Evolutionary conservation across 2,329 filamentous ascomycete species (phyloP), one percentile per base, ranked within the genome.

Genomic region (Ophiostoma angusticollis): DNA sequence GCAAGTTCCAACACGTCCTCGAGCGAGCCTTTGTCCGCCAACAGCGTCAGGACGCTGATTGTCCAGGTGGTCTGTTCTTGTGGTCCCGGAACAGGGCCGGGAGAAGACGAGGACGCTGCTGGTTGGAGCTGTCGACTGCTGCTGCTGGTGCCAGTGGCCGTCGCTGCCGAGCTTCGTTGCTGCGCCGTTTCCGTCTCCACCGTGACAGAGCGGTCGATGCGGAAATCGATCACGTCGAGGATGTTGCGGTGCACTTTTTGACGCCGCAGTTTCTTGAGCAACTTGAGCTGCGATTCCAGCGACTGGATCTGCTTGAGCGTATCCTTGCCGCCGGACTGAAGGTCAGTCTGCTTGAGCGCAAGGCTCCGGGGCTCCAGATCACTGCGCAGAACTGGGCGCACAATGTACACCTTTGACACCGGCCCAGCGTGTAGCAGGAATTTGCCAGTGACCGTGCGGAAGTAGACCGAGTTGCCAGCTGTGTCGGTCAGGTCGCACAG

Each of bases 1-100:
- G 85, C 76, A 44, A 89, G 72, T 41, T 89, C 80, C 22, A 98
- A 67, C 16, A 93, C 67, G 50, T 94, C 85, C 21, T 80, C 74
- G 12, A 98, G 62, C 0, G 87, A 84, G 0, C 85, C 86, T 55
- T 84, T 86, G 37, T 85, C 80, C 9, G 84, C 82, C 50, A 84
- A 71, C 34, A 87, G 81, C 30, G 72, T 78, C 17, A 95, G 65
- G 3, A 91, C 67, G 48, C 74, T 81, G 39, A 93, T 70, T 21
- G 76, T 80, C 81, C 84, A 93, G 6, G 42, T 57, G 40, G 49
- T 62, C 54, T 38, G 16, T 11, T 56, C 54, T 35, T 68, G 60
- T 28, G 61, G 22, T 7, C 31, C 19, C n/a, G n/a, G n/a, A n/a
- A n/a, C n/a, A n/a, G n/a, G n/a, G n/a, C n/a, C n/a, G n/a, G n/a